phyloP scores from a whole-genome alignment of 1,139 yeast species.

The Suhomyces choctaworum region DNA sequence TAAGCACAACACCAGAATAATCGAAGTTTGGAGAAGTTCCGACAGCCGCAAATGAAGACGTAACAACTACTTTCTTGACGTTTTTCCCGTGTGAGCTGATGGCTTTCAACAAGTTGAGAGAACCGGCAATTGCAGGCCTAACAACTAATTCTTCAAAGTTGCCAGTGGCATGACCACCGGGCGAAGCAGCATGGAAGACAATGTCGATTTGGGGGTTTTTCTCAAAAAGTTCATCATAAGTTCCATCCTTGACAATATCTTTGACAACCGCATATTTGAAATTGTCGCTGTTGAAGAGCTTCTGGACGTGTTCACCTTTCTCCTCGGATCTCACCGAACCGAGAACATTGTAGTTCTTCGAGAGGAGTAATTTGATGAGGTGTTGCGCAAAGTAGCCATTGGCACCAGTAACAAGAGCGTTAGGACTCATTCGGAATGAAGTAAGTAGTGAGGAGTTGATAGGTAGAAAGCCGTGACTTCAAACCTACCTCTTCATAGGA shows the following conservation, averaged over 20 bases:
- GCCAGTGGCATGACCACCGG: slow-evolving; percentile 28
- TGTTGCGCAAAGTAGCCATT: slow-evolving; percentile 42
- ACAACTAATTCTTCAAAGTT: slow-evolving; percentile 33
- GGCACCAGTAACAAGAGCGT: slow-evolving; percentile 42
- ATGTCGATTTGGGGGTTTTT: slow-evolving; percentile 28
- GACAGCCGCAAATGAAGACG: slow-evolving; percentile 25
- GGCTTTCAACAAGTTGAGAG: slow-evolving; percentile 31
- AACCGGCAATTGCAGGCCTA: slow-evolving; percentile 37
- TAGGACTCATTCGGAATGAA: no score
- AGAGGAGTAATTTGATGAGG: slow-evolving; percentile 26
- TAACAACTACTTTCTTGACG: slow-evolving; percentile 20
- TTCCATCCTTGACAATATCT: slow-evolving; percentile 27
- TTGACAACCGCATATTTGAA: slow-evolving; percentile 31
- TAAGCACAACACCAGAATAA: slow-evolving; percentile 2
- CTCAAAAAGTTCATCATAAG: slow-evolving; percentile 31
- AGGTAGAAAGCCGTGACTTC: no score
- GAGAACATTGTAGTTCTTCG: slow-evolving; percentile 31
- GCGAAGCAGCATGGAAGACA: slow-evolving; percentile 38
- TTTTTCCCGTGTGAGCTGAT: slow-evolving; percentile 25
- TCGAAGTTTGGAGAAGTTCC: not conserved
- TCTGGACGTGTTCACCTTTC: slow-evolving; percentile 31
- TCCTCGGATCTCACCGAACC: slow-evolving; percentile 37
- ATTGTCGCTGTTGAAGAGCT: slow-evolving; percentile 18
- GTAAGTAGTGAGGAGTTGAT: no score
- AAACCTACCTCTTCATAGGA: no score